Base-by-base conservation (phyloP, 495 filamentous ascomycete species). In the Aspergillus saccharolyticus region DNA sequence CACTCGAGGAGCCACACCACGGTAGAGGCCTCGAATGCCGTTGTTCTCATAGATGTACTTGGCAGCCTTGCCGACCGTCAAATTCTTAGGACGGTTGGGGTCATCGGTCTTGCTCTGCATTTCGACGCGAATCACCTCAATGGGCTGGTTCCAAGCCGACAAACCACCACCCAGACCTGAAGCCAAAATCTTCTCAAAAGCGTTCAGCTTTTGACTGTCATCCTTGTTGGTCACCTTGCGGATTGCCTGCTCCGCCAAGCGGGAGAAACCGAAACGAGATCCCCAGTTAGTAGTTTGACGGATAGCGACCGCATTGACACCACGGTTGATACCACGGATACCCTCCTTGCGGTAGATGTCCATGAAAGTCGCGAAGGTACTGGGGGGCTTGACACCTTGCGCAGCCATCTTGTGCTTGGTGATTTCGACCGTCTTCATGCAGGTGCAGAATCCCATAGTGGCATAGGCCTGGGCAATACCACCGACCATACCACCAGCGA, bases 361-460 rank as follows among this genome's bases (percentile, higher is more conserved):
- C 88, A 93, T 93, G 78, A 98, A 98, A 53, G 93, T 96, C 49
- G 80, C 80, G 70, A 94, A 92, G 54, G 95, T 97, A 66, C 91
- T 85, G 2, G 86, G 88, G 18, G 89, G 89, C 76, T 91, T 90
- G 42, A 85, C 82, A 64, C 94, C 94, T 25, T 79, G 62, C 8
- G 90, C 86, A 3, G 92, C 91, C 68, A 95, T 77, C 82, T 97
- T 96, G 80, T 94, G 89, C 77, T 96, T 91, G 66, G 94, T 98
- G 77, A 98, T 98, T 78, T 97, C 95, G 59, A 97, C 95, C 55
- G 94, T 98, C 86, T 98, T 98, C 94, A 98, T 98, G 83, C 94
- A 98, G 42, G 94, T 98, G 76, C 94, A 98, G 85, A 98, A 98
- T 56, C 94, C 94, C 91, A 98, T 97, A 63, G 94, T 98, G 56